phyloP scores from a whole-genome alignment of 2,329 filamentous ascomycete genomes.

The Thielaviopsis punctulata region DNA sequence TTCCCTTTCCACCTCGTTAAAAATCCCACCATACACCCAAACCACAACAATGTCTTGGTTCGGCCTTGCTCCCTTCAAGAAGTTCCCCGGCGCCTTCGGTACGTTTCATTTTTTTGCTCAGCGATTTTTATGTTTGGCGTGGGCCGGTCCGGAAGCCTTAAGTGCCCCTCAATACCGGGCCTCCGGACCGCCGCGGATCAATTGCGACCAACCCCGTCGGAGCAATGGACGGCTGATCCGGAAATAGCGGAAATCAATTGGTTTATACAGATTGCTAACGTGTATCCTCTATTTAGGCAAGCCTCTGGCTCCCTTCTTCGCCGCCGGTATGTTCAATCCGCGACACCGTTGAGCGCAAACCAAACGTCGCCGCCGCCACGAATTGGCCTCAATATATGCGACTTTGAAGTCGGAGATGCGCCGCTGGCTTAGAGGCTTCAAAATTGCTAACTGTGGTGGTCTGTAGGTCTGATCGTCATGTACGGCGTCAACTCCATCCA shows the following conservation, averaged over 20 bases:
- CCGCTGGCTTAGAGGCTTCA: slow-evolving; percentile 1
- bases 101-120: slow-evolving; percentile 26
- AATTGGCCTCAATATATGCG: background rate
- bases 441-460: slow-evolving; percentile 7
- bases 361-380: background rate
- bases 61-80: slow-evolving; percentile 50
- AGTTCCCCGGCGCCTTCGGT: slow-evolving; percentile 66
- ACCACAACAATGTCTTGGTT: slow-evolving; percentile 55
- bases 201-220: slow-evolving; percentile 12
- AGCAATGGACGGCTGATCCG: background rate
- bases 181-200: slow-evolving; percentile 5
- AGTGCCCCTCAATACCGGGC: background rate
- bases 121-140: too few relatives aligned
- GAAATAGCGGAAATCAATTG: background rate
- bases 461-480: slow-evolving; percentile 60
- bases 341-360: slow-evolving; percentile 3
- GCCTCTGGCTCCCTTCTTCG: slow-evolving; percentile 87
- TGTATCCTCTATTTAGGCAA: slow-evolving; percentile 40
- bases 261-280: slow-evolving; percentile 15
- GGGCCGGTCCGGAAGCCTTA: background rate
- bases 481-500: slow-evolving; percentile 83
- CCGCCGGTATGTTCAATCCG: slow-evolving; percentile 50
- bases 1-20: background rate
- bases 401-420: background rate
- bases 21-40: background rate